phyloP scores from a whole-genome alignment of 176 grass and related monocot genomes.

The Avena sativa region DNA sequence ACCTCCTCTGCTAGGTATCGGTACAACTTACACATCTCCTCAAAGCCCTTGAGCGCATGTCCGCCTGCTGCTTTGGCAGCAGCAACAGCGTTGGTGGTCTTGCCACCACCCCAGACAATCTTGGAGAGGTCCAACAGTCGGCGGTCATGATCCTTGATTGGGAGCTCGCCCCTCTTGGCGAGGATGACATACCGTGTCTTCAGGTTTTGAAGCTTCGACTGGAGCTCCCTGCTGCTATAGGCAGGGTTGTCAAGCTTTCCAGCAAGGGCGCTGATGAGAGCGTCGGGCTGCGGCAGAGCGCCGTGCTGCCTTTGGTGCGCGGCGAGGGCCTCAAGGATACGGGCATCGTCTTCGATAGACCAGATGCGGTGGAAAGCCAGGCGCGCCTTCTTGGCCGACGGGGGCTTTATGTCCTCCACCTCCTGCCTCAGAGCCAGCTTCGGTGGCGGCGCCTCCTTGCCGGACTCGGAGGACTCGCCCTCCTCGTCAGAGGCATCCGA shows the following conservation, averaged over 20 bases:
- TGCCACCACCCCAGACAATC: constrained; percentile 21
- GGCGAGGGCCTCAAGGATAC: constrained; percentile 51
- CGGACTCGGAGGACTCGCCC: constrained; percentile 37
- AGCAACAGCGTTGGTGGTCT: not conserved
- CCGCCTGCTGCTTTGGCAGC: not conserved
- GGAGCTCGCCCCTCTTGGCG: not conserved
- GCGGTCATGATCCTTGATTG: constrained; percentile 39
- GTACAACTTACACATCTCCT: constrained; percentile 20
- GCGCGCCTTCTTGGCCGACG: constrained; percentile 18
- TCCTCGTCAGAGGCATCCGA: not conserved
- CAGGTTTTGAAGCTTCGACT: constrained; percentile 30
- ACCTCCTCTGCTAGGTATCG: constrained; percentile 49
- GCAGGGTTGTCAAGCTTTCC: constrained; percentile 34
- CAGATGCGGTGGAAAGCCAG: constrained; percentile 27
- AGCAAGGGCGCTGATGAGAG: constrained; percentile 10
- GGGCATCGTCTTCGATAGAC: constrained; percentile 39
- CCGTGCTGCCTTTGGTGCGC: constrained; percentile 41
- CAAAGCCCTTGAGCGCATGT: not conserved
- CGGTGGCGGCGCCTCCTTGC: not conserved
- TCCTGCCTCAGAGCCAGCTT: not conserved
- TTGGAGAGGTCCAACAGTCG: constrained; percentile 44
- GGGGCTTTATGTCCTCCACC: not conserved
- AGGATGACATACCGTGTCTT: not conserved
- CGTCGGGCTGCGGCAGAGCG: not conserved
- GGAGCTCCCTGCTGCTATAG: constrained; percentile 1